Evolutionary conservation across 495 filamentous ascomycete genomes (phyloP), one percentile per base, ranked within the genome.

Genomic region (Ascodesmis nigricans): DNA sequence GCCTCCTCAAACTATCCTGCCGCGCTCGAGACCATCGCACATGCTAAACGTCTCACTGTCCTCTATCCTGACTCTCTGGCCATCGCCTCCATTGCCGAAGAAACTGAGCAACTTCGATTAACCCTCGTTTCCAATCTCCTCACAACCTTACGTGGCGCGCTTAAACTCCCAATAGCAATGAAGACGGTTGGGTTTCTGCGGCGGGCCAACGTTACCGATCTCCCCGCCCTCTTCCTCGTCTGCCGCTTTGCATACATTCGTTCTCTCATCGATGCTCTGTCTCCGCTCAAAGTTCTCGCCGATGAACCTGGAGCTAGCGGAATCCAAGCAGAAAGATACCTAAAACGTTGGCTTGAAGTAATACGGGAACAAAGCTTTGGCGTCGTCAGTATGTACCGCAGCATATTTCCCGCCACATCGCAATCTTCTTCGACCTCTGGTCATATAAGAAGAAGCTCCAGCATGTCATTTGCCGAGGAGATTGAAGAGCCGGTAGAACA

Each of bases 361-460:
- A 95, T 93, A 56, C 75, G 90, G 33, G 90, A 99, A 56, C 90
- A 99, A 55, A 87, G 78, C 47, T 99, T 99, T 49, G 76, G 75
- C 7, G 90, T 93, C 39, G 67, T 95, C 14, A 82, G 76, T 13
- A 76, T 93, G 66, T 92, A 87, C 52, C 75, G 71, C 41, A 78
- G 69, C 45, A 87, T 95, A 29, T 95, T 93, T 49, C 69, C 75
- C 2, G 59, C n/a, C n/a, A n/a, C n/a, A n/a, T 36, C 30, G 2
- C 36, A 42, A 10, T 45, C 42, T 7, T 45, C 41, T 6, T 44
- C 42, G 6, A 44, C 42, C 4, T 33, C 43, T 0, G 36, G 35
- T 5, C n/a, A 18, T 45, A 36, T 29, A 48, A 47, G 36, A 49
- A 31, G 35, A 35, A 14, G 15, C 42, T 17, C 36, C n/a, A 46